A percentile compares a stretch with the other conserved stretches of the same genome.
Conservation (phyloP, 306 rosid species). For the Corylus avellana region DNA sequence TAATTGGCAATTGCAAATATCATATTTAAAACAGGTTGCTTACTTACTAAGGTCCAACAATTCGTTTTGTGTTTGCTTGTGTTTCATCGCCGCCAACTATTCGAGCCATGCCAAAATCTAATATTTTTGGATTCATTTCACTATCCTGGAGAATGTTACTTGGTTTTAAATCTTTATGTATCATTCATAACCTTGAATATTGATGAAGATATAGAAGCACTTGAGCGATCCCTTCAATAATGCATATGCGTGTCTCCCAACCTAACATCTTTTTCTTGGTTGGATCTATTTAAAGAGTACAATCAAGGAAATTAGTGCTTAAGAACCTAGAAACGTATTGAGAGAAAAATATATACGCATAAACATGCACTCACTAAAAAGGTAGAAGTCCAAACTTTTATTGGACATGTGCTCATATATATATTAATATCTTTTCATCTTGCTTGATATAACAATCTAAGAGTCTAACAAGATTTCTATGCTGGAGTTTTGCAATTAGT, state of each 20-base stretch:
- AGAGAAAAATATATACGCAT: background rate
- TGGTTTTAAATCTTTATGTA: background rate
- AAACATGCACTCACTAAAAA: background rate
- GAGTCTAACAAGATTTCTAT: background rate
- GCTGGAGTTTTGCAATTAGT: background rate
- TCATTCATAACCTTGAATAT: background rate
- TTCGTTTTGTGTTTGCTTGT: background rate
- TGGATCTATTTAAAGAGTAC: background rate
- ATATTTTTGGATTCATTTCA: background rate
- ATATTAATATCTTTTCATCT: background rate
- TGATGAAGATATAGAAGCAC: background rate
- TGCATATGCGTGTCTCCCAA: background rate
- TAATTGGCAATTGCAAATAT: background rate
- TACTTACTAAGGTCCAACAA: background rate
- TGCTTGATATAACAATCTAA: background rate
- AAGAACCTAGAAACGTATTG: background rate
- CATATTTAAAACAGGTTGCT: background rate
- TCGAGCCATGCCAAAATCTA: background rate
- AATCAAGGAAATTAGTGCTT: background rate
- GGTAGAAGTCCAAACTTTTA: background rate
- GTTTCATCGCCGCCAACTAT: background rate
- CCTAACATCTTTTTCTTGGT: background rate
- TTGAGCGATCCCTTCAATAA: background rate
- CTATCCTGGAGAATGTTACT: background rate
- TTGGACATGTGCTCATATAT: background rate